These are phyloP conservation scores for Ceratobasidium sp. DNA, from an alignment of 1,284 basidiomycete genomes.

Conservation along the genomic window DNA sequence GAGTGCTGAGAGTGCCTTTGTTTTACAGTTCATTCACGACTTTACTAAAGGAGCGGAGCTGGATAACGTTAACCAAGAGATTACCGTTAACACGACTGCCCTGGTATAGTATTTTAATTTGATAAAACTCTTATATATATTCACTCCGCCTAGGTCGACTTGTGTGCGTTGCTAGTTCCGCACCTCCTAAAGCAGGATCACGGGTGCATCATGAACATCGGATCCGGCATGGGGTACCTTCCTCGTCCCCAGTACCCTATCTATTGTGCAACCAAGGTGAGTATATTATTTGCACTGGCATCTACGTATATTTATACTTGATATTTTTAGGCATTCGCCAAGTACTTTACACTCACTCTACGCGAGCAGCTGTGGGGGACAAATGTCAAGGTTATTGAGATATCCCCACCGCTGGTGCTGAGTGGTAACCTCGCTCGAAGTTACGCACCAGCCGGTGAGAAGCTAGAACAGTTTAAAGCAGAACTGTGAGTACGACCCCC, in stretches of 20 bases:
- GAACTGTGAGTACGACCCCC: neutral
- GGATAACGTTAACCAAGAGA: neutral
- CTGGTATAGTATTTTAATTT: neutral
- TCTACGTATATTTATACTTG: neutral
- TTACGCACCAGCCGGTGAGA: neutral
- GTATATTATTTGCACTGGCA: neutral
- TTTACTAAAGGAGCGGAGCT: neutral
- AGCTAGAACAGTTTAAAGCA: neutral
- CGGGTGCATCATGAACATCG: slow-evolving; percentile 8
- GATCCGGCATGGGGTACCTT: neutral
- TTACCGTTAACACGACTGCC: neutral
- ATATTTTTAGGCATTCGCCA: slow-evolving; percentile 17
- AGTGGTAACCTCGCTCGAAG: slow-evolving; percentile 33
- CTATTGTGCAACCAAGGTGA: slow-evolving; percentile 18
- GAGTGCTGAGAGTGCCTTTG: neutral
- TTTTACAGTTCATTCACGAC: neutral
- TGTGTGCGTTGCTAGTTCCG: slow-evolving; percentile 12
- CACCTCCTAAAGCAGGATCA: slow-evolving; percentile 6
- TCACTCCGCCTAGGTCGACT: neutral
- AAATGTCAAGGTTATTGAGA: slow-evolving; percentile 46
- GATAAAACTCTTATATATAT: no score
- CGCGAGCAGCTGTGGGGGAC: slow-evolving; percentile 23
- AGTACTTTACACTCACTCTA: slow-evolving; percentile 19
- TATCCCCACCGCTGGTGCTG: slow-evolving; percentile 45
- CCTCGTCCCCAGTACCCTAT: neutral